Conservation (phyloP, 208 protist species). For the Acanthamoeba culbertsoni region DNA sequence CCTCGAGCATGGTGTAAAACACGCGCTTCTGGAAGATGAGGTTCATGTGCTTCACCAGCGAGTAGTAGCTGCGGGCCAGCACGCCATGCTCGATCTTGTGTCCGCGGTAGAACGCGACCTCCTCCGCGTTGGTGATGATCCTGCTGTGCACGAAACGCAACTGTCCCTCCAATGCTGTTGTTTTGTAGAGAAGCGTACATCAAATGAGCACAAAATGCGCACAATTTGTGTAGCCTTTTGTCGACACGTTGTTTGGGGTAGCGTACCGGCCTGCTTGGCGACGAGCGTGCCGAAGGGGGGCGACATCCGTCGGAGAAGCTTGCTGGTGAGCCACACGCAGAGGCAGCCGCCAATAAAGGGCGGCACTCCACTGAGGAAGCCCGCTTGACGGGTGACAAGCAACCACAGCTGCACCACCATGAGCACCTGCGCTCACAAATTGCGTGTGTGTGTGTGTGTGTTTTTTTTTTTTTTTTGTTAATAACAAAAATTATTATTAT, state of each 20-base stretch:
- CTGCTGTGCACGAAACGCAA: not conserved
- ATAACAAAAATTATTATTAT: too few species aligned
- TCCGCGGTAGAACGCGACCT: slow-evolving; percentile 70
- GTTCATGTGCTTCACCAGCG: not conserved
- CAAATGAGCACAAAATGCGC: not conserved
- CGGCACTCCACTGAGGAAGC: not conserved
- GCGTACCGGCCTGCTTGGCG: slow-evolving; percentile 35
- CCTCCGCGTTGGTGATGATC: slow-evolving; percentile 61
- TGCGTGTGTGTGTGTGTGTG: too few species aligned
- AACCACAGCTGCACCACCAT: not conserved
- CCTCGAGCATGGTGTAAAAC: not conserved
- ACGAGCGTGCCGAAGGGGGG: not conserved
- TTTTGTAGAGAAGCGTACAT: not conserved
- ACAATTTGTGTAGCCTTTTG: too few species aligned
- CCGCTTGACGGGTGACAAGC: not conserved
- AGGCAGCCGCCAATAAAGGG: not conserved
- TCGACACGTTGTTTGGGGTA: not conserved
- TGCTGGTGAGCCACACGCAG: slow-evolving; percentile 20
- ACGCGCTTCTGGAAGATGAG: not conserved
- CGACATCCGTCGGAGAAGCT: not conserved
- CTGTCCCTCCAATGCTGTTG: not conserved
- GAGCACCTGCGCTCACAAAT: too few species aligned
- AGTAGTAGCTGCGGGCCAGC: not conserved
- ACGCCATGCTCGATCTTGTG: not conserved
- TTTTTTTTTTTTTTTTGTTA: too few species aligned